Evolutionary conservation across 106 monocot species (phyloP).

Genomic region (Acorus calamus): DNA sequence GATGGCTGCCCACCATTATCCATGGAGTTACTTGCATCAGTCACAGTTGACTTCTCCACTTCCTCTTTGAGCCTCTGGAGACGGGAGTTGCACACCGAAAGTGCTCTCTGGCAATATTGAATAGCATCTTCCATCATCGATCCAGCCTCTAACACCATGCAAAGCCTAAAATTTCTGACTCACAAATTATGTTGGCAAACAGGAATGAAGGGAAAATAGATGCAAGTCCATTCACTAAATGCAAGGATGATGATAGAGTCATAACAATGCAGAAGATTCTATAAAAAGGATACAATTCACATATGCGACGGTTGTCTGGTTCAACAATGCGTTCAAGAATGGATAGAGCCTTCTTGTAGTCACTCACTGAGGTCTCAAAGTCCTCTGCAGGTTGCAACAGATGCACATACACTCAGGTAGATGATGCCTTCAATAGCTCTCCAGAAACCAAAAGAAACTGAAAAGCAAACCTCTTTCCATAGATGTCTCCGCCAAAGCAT

Average conservation of each 20-base stretch:
- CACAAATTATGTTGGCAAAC: slow-evolving; percentile 21
- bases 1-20: slow-evolving; percentile 4
- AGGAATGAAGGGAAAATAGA: too few species aligned
- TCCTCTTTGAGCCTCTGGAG: slow-evolving; percentile 41
- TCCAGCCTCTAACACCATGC: slow-evolving; percentile 65
- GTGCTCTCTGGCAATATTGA: slow-evolving; percentile 74
- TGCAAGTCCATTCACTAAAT: too few species aligned
- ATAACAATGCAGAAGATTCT: too few species aligned
- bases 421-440: background rate
- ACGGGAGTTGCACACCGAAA: slow-evolving; percentile 54
- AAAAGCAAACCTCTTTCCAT: slow-evolving; percentile 72
- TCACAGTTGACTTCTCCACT: slow-evolving; percentile 4
- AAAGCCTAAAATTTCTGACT: slow-evolving; percentile 78
- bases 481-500: slow-evolving; percentile 77
- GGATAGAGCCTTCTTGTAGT: slow-evolving; percentile 67
- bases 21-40: slow-evolving; percentile 4
- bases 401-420: background rate
- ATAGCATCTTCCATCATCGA: slow-evolving; percentile 62
- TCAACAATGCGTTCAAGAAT: slow-evolving; percentile 53
- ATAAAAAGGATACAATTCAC: slow-evolving; percentile 82
- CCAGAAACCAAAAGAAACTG: background rate
- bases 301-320: slow-evolving; percentile 58
- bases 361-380: slow-evolving; percentile 69
- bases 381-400: slow-evolving; percentile 59
- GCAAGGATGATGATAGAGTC: too few species aligned